These are phyloP conservation scores for Lathyrus oleraceus DNA, from an alignment of 306 rosid genomes.

Conservation along the genomic window DNA sequence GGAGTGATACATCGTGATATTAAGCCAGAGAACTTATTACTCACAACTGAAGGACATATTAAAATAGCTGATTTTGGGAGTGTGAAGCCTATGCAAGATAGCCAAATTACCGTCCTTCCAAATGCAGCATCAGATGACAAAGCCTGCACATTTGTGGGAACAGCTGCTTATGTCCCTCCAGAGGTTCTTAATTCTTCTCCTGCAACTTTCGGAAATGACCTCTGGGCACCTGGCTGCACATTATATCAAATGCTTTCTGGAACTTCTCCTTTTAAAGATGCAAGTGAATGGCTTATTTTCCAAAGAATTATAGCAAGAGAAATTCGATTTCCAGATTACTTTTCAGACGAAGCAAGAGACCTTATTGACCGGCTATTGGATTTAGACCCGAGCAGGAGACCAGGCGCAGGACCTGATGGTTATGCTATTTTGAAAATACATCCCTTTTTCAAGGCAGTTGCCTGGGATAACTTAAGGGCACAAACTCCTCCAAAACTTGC, in stretches of 20 bases:
- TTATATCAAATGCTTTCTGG: constrained; percentile 99
- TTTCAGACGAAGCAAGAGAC: too few species aligned
- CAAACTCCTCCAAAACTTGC: too few species aligned
- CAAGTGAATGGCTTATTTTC: constrained; percentile 99
- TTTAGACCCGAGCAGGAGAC: too few species aligned
- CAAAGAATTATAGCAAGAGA: too few species aligned
- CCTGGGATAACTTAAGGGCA: too few species aligned
- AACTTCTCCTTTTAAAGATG: constrained; percentile 97
- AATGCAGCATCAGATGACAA: constrained; percentile 84
- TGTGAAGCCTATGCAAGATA: constrained; percentile 95
- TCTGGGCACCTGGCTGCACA: constrained; percentile 99
- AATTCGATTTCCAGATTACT: too few species aligned
- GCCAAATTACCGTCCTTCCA: constrained; percentile 90
- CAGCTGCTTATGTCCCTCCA: constrained; percentile 99
- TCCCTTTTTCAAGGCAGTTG: too few species aligned
- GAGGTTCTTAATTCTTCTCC: constrained; percentile 99
- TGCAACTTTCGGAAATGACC: constrained; percentile 98
- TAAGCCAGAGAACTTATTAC: constrained; percentile 54
- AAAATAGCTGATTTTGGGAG: constrained; percentile 99
- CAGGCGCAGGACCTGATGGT: too few species aligned
- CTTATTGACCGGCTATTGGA: too few species aligned
- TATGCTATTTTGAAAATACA: too few species aligned
- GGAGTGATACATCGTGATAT: constrained; percentile 98
- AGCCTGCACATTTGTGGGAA: constrained; percentile 87
- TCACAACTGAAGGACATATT: constrained; percentile 95